These are phyloP conservation scores for Helicocarpus griseus DNA, from an alignment of 2,329 filamentous ascomycete genomes.

Conservation along the genomic window DNA sequence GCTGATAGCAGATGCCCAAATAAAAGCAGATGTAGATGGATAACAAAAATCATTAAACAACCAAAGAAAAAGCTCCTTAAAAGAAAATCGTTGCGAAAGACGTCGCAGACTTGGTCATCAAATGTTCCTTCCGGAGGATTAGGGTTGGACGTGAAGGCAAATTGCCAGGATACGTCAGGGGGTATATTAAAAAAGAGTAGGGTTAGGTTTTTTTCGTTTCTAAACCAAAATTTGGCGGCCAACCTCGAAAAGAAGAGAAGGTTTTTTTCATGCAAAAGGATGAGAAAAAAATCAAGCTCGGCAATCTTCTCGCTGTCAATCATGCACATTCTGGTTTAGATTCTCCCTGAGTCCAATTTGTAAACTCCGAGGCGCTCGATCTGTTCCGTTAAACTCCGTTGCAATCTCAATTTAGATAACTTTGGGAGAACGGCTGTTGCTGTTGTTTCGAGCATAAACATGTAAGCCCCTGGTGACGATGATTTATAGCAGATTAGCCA, in stretches of 20 bases:
- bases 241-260: slow-evolving; percentile 37
- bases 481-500: slow-evolving; percentile 8
- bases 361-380: slow-evolving; percentile 26
- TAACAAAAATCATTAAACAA: slow-evolving; percentile 16
- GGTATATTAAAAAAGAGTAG: slow-evolving; percentile 30
- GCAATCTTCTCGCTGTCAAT: slow-evolving; percentile 21
- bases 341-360: slow-evolving; percentile 17
- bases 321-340: slow-evolving; percentile 27
- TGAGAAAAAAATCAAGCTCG: slow-evolving; percentile 15
- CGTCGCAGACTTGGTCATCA: slow-evolving; percentile 20
- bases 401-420: slow-evolving; percentile 38
- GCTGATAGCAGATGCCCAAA: slow-evolving; percentile 8
- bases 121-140: slow-evolving; percentile 6
- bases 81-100: slow-evolving; percentile 21
- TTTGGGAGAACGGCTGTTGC: slow-evolving; percentile 44
- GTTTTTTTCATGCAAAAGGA: slow-evolving; percentile 10
- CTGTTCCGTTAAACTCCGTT: slow-evolving; percentile 21
- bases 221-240: slow-evolving; percentile 37
- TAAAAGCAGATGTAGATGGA: slow-evolving; percentile 14
- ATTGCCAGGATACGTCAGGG: slow-evolving; percentile 17
- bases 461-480: slow-evolving; percentile 14
- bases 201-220: slow-evolving; percentile 20
- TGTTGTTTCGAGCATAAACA: slow-evolving; percentile 17
- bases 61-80: slow-evolving; percentile 17
- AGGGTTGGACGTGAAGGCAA: slow-evolving; percentile 16